Evolutionary conservation across 805 yeast species (phyloP).

Genomic region (Suhomyces prunicola): DNA sequence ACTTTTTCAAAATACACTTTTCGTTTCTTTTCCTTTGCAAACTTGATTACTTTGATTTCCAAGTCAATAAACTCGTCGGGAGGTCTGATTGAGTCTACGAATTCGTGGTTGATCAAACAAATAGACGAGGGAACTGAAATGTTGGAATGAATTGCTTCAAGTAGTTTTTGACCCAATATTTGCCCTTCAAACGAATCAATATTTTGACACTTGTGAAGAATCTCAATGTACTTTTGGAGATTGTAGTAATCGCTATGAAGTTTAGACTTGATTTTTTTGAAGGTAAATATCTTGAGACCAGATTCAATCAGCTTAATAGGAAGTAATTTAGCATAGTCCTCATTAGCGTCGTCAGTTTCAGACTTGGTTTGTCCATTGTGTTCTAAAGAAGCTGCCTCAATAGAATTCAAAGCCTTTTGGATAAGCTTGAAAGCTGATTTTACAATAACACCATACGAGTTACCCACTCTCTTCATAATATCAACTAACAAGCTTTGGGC

Average conservation of each 20-base stretch:
- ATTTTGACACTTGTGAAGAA: slow-evolving; percentile 53
- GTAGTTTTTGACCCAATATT: slow-evolving; percentile 50
- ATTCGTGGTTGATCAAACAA: slow-evolving; percentile 48
- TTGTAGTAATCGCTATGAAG: slow-evolving; percentile 56
- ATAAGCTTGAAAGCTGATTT: slow-evolving; percentile 48
- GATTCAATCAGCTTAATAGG: slow-evolving; percentile 53
- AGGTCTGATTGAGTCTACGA: slow-evolving; percentile 52
- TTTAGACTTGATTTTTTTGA: slow-evolving; percentile 56
- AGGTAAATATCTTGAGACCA: slow-evolving; percentile 54
- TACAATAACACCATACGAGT: slow-evolving; percentile 57
- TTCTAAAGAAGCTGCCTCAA: not conserved
- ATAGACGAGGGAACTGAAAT: slow-evolving; percentile 33
- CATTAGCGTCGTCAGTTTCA: not conserved
- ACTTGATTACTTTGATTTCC: slow-evolving; percentile 55
- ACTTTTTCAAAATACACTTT: slow-evolving; percentile 39
- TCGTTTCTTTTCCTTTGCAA: slow-evolving; percentile 64
- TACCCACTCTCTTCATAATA: slow-evolving; percentile 66
- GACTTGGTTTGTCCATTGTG: no score
- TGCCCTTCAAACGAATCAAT: slow-evolving; percentile 57
- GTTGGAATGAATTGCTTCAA: slow-evolving; percentile 30
- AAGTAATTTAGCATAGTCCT: not conserved
- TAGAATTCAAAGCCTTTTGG: slow-evolving; percentile 39
- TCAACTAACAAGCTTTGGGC: slow-evolving; percentile 69
- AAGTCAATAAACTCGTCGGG: slow-evolving; percentile 55
- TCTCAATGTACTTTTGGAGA: slow-evolving; percentile 43